A percentile compares a stretch with the other conserved stretches of the same genome.
phyloP scores from a whole-genome alignment of 805 yeast genomes.

The Komagataella mondaviorum region DNA sequence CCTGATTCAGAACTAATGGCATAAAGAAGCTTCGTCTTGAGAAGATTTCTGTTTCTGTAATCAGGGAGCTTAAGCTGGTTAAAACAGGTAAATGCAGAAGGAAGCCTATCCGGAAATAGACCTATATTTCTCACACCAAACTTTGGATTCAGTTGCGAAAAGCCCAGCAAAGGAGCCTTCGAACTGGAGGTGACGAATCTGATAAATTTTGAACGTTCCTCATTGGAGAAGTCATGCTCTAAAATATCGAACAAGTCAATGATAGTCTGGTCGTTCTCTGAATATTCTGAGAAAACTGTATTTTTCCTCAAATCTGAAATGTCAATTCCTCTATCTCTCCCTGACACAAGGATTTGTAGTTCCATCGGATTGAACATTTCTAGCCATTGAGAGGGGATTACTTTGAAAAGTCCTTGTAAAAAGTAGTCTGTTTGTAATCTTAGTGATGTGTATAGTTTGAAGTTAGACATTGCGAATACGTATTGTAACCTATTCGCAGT shows the following conservation, averaged over 20 bases:
- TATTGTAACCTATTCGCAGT: slow-evolving; percentile 53
- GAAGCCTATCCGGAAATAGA: slow-evolving; percentile 40
- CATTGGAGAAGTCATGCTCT: slow-evolving; percentile 40
- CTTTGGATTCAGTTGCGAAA: slow-evolving; percentile 54
- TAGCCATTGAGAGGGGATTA: slow-evolving; percentile 67
- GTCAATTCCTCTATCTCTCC: slow-evolving; percentile 59
- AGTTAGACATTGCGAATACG: slow-evolving; percentile 65
- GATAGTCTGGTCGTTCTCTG: slow-evolving; percentile 43
- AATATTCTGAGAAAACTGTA: slow-evolving; percentile 55
- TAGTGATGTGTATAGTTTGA: slow-evolving; percentile 54
- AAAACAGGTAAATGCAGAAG: slow-evolving; percentile 90
- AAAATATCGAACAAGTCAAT: slow-evolving; percentile 63
- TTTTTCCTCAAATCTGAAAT: slow-evolving; percentile 52
- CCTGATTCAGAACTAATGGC: slow-evolving; percentile 78
- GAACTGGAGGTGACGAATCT: slow-evolving; percentile 91
- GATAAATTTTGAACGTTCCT: slow-evolving; percentile 52
- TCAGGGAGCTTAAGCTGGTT: slow-evolving; percentile 80
- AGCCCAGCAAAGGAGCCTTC: slow-evolving; percentile 84
- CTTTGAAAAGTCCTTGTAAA: slow-evolving; percentile 53
- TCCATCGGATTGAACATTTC: slow-evolving; percentile 77
- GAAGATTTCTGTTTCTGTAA: slow-evolving; percentile 43
- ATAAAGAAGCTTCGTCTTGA: slow-evolving; percentile 56
- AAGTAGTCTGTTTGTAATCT: slow-evolving; percentile 48
- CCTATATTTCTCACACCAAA: slow-evolving; percentile 75
- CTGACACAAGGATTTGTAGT: slow-evolving; percentile 73